A percentile compares a stretch with the other conserved stretches of the same genome.
phyloP scores from a whole-genome alignment of 345 rosid genomes.

The Euclidium syriacum region DNA sequence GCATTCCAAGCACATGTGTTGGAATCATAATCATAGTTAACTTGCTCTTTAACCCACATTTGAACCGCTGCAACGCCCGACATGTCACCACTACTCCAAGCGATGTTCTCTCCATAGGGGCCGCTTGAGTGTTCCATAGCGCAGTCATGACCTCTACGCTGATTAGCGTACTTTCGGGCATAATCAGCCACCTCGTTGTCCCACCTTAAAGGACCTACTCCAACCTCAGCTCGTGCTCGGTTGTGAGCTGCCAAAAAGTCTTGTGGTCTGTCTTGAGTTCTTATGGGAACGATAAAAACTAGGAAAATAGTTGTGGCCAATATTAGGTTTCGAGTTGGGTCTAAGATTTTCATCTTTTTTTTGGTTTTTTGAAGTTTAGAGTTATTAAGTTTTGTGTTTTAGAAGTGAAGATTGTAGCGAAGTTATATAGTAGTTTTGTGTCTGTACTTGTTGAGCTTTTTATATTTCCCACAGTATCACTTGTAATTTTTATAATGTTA shows the following conservation, averaged over 20 bases:
- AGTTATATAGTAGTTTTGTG: constrained; percentile 19
- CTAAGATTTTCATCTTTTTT: constrained; percentile 16
- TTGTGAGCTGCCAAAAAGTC: constrained; percentile 50
- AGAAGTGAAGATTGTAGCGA: background rate
- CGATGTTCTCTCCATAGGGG: constrained; percentile 57
- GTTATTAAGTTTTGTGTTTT: background rate
- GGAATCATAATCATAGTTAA: constrained; percentile 36
- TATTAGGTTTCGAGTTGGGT: constrained; percentile 10
- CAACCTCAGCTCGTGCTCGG: constrained; percentile 39
- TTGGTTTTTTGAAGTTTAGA: background rate
- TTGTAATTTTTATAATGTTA: constrained; percentile 5
- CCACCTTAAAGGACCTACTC: constrained; percentile 45
- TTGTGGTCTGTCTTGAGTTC: constrained; percentile 38
- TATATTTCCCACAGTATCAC: background rate
- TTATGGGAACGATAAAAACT: constrained; percentile 3
- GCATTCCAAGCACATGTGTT: constrained; percentile 38
- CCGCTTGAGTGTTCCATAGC: constrained; percentile 40
- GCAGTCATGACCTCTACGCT: constrained; percentile 38
- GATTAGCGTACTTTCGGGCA: constrained; percentile 37
- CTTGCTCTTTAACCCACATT: constrained; percentile 51
- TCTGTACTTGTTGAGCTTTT: background rate
- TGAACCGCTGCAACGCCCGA: constrained; percentile 41
- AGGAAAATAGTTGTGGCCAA: constrained; percentile 11
- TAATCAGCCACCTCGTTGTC: constrained; percentile 38
- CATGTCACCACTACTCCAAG: constrained; percentile 35